Evolutionary conservation across 345 rosid species (phyloP).

Genomic region (Salix koriyanagi): DNA sequence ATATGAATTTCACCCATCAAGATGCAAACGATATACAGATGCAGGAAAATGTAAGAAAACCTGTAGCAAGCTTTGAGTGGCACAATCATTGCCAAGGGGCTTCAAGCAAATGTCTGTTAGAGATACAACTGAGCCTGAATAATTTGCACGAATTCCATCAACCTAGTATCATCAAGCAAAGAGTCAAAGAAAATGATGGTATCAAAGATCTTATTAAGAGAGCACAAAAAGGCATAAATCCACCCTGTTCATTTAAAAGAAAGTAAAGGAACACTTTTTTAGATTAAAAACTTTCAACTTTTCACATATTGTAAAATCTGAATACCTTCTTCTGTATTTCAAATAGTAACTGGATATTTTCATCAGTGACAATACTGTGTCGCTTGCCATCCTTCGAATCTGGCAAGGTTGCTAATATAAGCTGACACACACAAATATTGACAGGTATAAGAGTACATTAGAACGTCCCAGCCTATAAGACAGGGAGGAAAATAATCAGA

Average conservation of each 20-base stretch:
- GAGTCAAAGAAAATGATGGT: background rate
- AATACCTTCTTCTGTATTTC: constrained; percentile 25
- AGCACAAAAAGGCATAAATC: background rate
- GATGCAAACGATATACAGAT: background rate
- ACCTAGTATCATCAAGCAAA: constrained; percentile 13
- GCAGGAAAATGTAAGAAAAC: constrained; percentile 12
- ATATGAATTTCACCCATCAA: background rate
- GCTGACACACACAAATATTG: constrained; percentile 6
- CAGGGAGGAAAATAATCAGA: background rate
- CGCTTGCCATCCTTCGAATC: background rate
- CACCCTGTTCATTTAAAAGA: background rate
- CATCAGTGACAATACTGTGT: constrained; percentile 21
- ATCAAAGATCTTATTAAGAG: background rate
- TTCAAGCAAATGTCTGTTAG: constrained; percentile 29
- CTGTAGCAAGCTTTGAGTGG: constrained; percentile 28
- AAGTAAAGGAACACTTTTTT: background rate
- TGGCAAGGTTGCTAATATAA: constrained; percentile 22
- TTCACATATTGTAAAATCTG: background rate
- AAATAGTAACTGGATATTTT: constrained; percentile 21
- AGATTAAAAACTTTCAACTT: background rate
- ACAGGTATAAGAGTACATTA: background rate
- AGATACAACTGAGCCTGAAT: constrained; percentile 21
- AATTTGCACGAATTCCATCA: constrained; percentile 21
- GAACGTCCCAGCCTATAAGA: background rate
- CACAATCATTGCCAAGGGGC: constrained; percentile 27